A percentile compares a stretch with the other conserved stretches of the same genome.
Evolutionary conservation across 345 rosid species (phyloP).

Genomic region (Salix suchowensis): DNA sequence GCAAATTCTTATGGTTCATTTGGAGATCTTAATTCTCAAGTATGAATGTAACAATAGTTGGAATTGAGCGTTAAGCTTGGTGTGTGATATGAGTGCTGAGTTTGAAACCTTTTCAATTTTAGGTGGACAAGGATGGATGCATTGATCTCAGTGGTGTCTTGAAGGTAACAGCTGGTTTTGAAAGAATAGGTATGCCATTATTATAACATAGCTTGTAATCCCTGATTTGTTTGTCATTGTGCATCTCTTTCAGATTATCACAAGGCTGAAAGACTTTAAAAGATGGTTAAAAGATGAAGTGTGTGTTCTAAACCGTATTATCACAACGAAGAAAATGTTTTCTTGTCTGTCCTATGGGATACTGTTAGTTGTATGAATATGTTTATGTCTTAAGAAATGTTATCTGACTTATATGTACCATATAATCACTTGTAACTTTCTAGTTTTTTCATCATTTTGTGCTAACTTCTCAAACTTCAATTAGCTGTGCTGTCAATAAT

Average conservation of each 20-base stretch:
- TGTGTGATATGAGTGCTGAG: background rate
- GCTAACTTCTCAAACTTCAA: background rate
- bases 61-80: background rate
- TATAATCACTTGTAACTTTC: background rate
- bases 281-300: background rate
- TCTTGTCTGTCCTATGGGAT: background rate
- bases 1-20: no score
- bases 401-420: background rate
- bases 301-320: background rate
- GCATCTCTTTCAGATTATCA: background rate
- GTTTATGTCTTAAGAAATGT: background rate
- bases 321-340: background rate
- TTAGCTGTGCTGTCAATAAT: background rate
- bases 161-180: constrained; percentile 58
- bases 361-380: background rate
- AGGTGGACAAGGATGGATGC: constrained; percentile 57
- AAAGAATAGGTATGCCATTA: constrained; percentile 40
- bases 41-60: background rate
- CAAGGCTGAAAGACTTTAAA: background rate
- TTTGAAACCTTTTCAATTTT: background rate
- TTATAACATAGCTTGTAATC: background rate
- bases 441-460: background rate
- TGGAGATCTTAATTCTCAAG: background rate
- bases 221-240: background rate
- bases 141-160: constrained; percentile 54